Base-by-base conservation (phyloP, 2,329 filamentous ascomycete species). In the Pseudopithomyces maydicus region DNA sequence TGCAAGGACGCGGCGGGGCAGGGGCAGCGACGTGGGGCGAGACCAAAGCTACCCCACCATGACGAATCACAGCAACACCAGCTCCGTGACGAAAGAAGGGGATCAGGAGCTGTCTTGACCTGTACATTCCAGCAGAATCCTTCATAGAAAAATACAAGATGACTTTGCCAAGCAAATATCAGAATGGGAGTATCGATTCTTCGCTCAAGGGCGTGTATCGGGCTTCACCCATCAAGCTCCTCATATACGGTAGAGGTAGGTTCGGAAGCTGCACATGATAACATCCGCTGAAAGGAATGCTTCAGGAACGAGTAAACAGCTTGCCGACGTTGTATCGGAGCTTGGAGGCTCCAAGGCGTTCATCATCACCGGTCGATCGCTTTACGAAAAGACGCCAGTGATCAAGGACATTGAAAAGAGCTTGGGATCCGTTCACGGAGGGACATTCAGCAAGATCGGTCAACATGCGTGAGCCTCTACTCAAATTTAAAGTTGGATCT, bases 371-470 rank as follows among this genome's bases (percentile, higher is more conserved):
- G 82, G 82, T 17, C 74, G 71, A 29, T 85, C 83, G 1, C 76
- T 86, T 1, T 81, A 81, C 26, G 81, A 75, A 54, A 85, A 84
- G 66, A 85, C 83, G 0, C 73, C 78, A 0, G 76, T 86, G 11
- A 81, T 86, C 65, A 80, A 81, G 58, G 73, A 81, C 29, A 78
- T 85, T 10, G 82, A 85, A 70, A 71, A 77, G 38, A 71, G 80
- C 3, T 73, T 85, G 3, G 79, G 77, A 14, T 60, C 72, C 14
- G 72, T 77, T 11, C 81, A 84, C 63, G 83, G 82, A 15, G 80
- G 81, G 46, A 85, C 83, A 1, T 85, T 83, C 64, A 78, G 78
- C 67, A 80, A 81, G 59, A 84, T 86, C 55, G 79, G 79, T 35
- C 81, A 85, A 59, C 83, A 85, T 71, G 82, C 82, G 52, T 83